Conservation (phyloP, 495 filamentous ascomycete genomes). For the Copromyces sp. region DNA sequence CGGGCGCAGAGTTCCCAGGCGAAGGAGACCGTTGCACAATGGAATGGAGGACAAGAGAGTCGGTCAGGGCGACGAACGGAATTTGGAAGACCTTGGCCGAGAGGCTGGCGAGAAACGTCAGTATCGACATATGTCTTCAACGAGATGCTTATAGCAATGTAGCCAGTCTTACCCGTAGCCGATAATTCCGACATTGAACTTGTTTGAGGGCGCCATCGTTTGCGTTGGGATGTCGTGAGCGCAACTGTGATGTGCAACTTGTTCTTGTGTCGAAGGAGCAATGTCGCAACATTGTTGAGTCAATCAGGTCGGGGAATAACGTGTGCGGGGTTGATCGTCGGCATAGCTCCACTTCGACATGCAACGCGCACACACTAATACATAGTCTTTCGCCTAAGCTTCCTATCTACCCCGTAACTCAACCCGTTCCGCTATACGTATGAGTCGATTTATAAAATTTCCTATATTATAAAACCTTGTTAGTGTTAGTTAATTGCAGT, state of each 20-base stretch:
- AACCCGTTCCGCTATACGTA: no score
- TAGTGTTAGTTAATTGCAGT: no score
- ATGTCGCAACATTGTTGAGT: neutral
- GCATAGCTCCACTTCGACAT: neutral
- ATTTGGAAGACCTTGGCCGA: constrained; percentile 89
- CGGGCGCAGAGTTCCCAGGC: constrained; percentile 49
- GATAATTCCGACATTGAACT: constrained; percentile 43
- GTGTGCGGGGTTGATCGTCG: neutral
- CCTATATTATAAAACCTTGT: no score
- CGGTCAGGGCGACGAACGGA: constrained; percentile 61
- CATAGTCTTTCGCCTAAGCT: no score
- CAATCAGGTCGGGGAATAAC: neutral
- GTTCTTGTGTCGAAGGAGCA: neutral
- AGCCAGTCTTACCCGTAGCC: constrained; percentile 39
- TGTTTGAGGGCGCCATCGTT: constrained; percentile 16
- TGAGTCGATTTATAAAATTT: no score
- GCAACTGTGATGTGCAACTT: neutral
- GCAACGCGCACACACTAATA: neutral
- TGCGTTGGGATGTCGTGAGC: neutral
- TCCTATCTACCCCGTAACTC: neutral
- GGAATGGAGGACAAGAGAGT: constrained; percentile 59
- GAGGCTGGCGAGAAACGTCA: constrained; percentile 37
- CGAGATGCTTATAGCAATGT: neutral
- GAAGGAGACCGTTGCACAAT: constrained; percentile 59
- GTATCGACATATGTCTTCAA: neutral